Evolutionary conservation across 352 stramenopile genomes (phyloP), one percentile per base, ranked within the genome.

Genomic region (Phytophthora tentaculata): DNA sequence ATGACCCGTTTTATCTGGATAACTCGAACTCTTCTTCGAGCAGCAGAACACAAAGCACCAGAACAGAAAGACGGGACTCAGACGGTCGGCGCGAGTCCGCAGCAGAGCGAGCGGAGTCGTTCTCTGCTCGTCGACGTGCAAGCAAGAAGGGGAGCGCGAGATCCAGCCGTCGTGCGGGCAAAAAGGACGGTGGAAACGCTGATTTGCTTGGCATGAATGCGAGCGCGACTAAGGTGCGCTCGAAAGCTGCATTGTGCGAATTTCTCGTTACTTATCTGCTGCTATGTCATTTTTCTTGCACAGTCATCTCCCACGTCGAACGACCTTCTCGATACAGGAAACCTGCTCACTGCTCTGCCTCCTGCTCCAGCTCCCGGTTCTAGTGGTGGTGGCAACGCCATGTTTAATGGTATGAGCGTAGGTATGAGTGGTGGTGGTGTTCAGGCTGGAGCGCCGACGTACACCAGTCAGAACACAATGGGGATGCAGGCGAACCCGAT

Each of bases 1-100:
- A 96, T 49, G 83, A 92, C 41, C 88, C 81, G 12, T 94, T 92
- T 57, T 82, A 90, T 61, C 51, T 94, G 37, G 81, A 81, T n/a
- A 85, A 69, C 17, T 76, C 69, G 5, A 81, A 65, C 37, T 74
- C 71, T 19, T 72, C 67, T 43, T 68, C 64, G 55, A 69, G 50
- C 8, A 82, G 74, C 35, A 76, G 74, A 12, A 88, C 79, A 26
- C 73, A 87, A 58, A 89, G 64, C 47, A 77, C 78, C 3, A 77
- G 57, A 32, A 61, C 71, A 22, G 79, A 91, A 52, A 68, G 57
- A 10, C 72, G 56, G 16, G 69, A 67, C 60, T 76, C 68, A 13
- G 56, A 26, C 61, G 43, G 63, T 29, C 62, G 67, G 23, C 67
- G 68, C 13, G 71, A 77, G 37, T 79, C 73, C 28, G 74, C 71